Percentiles rank a stretch among this genome's conserved stretches.
phyloP scores from a whole-genome alignment of 2,329 filamentous ascomycete genomes.

The Trichoderma hamatum region DNA sequence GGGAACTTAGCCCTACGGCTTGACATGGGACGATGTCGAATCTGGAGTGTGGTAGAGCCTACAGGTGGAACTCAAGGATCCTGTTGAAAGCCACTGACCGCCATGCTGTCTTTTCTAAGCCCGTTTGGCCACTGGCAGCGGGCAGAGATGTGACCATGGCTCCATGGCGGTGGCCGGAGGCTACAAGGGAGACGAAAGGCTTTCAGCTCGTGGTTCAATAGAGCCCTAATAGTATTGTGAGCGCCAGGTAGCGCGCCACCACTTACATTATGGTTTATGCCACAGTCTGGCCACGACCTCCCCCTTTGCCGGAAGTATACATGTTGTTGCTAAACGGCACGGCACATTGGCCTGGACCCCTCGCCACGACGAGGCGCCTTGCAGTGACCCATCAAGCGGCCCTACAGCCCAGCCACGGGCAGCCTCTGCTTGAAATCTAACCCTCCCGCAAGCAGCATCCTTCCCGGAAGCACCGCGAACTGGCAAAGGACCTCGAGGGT shows the following conservation, averaged over 20 bases:
- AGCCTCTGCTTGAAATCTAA: not conserved
- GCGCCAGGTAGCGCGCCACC: constrained; percentile 11
- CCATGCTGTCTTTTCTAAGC: constrained; percentile 5
- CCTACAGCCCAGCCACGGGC: not conserved
- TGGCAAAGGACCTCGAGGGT: constrained; percentile 8
- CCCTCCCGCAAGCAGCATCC: constrained; percentile 26
- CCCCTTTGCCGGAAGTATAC: not conserved
- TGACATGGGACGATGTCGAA: not conserved
- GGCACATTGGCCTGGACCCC: not conserved
- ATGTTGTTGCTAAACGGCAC: not conserved
- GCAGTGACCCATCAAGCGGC: not conserved
- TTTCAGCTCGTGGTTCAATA: constrained; percentile 20
- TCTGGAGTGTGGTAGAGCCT: not conserved
- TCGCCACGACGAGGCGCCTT: constrained; percentile 10
- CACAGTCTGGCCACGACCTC: not conserved
- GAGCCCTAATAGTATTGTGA: constrained; percentile 6
- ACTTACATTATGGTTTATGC: constrained; percentile 5
- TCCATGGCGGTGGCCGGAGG: constrained; percentile 2
- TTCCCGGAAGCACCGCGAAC: constrained; percentile 30
- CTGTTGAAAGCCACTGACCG: constrained; percentile 7
- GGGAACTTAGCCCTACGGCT: not conserved
- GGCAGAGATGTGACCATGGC: not conserved
- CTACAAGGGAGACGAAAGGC: not conserved
- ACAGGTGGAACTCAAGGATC: not conserved
- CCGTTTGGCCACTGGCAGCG: not conserved